Conservation (phyloP, 2,329 filamentous ascomycete genomes). For the Didymella arachidicola region DNA sequence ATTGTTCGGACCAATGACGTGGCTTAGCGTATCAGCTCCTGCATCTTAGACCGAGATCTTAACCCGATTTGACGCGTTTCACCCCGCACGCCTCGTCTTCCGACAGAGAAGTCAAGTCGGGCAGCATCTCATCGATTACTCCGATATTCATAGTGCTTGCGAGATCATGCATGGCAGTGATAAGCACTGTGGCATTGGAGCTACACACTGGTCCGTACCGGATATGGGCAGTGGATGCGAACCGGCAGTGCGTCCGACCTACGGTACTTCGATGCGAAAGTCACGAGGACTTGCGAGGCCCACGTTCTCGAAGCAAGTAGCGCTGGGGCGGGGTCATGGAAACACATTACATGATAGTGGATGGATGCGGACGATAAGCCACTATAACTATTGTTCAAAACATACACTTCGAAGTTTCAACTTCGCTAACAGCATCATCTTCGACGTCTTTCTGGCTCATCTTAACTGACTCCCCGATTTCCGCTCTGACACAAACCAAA, state of each 20-base stretch:
- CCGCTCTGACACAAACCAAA: neutral
- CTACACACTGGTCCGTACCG: conserved; percentile 14
- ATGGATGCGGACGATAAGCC: conserved; percentile 30
- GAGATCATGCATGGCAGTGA: conserved; percentile 11
- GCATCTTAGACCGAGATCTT: conserved; percentile 22
- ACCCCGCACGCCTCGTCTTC: conserved; percentile 18
- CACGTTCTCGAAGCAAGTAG: conserved; percentile 26
- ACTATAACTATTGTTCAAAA: conserved; percentile 13
- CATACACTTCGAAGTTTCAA: neutral
- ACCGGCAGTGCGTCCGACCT: conserved; percentile 28
- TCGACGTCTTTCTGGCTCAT: neutral
- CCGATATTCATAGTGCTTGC: conserved; percentile 5
- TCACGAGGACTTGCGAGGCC: conserved; percentile 31
- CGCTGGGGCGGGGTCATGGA: conserved; percentile 30
- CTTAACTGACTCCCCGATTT: neutral
- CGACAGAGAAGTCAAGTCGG: conserved; percentile 11
- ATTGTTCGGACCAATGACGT: conserved; percentile 13
- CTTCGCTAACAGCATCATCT: neutral
- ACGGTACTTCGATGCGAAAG: conserved; percentile 29
- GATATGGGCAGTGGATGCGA: conserved; percentile 24
- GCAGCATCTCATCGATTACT: conserved; percentile 2
- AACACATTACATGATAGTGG: conserved; percentile 21
- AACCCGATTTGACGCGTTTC: conserved; percentile 16
- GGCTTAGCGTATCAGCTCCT: conserved; percentile 17
- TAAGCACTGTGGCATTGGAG: conserved; percentile 10